These are phyloP conservation scores for Suillus hirtellus DNA, from an alignment of 768 basidiomycete species.

Conservation along the genomic window DNA sequence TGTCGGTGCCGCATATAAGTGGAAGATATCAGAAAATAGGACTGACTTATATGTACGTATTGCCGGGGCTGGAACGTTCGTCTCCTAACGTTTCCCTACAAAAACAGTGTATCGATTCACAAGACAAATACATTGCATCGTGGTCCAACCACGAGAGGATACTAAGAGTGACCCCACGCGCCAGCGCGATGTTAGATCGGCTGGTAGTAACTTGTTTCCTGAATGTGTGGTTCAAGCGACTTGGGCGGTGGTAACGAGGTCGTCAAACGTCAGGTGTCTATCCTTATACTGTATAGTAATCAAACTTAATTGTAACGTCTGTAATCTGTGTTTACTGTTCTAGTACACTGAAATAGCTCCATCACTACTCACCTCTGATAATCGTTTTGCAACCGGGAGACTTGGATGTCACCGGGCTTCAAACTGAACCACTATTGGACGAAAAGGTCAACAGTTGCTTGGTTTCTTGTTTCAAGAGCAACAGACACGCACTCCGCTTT, in stretches of 20 bases:
- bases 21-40: conserved; percentile 49
- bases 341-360: neutral
- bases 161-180: conserved; percentile 43
- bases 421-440: conserved; percentile 33
- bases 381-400: neutral
- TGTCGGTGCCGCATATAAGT: conserved; percentile 52
- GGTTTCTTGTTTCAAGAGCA: neutral
- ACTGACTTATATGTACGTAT: conserved; percentile 46
- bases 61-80: neutral
- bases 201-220: conserved; percentile 55
- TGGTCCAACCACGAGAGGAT: conserved; percentile 43
- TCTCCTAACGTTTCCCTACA: conserved; percentile 2
- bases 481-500: conserved; percentile 73
- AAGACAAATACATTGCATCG: conserved; percentile 45
- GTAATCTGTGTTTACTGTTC: conserved; percentile 10
- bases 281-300: conserved; percentile 10
- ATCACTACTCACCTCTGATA: conserved; percentile 9
- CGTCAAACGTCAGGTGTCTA: neutral
- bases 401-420: conserved; percentile 28
- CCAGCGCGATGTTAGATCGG: conserved; percentile 45
- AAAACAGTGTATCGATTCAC: conserved; percentile 50
- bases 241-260: conserved; percentile 42
- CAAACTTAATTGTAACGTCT: conserved; percentile 9
- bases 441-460: conserved; percentile 11
- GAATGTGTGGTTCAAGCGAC: conserved; percentile 49